Evolutionary conservation across 805 yeast species (phyloP).

Genomic region (Yarrowia alimentaria): DNA sequence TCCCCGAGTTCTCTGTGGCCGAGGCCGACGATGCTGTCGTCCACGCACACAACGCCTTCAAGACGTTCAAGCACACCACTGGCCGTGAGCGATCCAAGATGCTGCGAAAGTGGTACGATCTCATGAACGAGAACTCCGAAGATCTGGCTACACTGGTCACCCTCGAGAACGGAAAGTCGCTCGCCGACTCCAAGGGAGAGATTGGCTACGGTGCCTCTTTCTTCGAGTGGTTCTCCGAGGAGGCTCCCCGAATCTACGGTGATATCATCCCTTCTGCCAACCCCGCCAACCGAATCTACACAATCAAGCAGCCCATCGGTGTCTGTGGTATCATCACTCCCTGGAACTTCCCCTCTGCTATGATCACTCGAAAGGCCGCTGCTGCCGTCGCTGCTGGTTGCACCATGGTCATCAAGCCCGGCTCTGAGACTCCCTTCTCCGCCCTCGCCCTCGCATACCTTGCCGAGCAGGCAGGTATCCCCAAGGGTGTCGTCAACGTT

Average conservation of each 20-base stretch:
- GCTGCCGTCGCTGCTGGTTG: conserved; percentile 82
- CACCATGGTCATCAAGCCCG: conserved; percentile 74
- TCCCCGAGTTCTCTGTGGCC: conserved; percentile 55
- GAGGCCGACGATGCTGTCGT: conserved; percentile 54
- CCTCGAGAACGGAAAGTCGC: conserved; percentile 73
- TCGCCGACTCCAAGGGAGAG: conserved; percentile 71
- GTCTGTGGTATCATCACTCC: conserved; percentile 78
- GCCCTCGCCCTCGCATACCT: conserved; percentile 66
- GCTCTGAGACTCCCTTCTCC: conserved; percentile 69
- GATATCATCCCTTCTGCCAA: conserved; percentile 58
- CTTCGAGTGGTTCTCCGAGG: conserved; percentile 85
- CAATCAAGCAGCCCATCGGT: conserved; percentile 74
- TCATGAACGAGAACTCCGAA: conserved; percentile 56
- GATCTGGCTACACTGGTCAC: conserved; percentile 66
- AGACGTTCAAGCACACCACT: conserved; percentile 51
- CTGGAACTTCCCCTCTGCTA: conserved; percentile 82
- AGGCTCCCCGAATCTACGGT: conserved; percentile 69
- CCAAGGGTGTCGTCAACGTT: conserved; percentile 65
- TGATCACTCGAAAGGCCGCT: conserved; percentile 71
- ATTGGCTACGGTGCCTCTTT: conserved; percentile 65
- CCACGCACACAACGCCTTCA: conserved; percentile 55
- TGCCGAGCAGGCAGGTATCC: conserved; percentile 66
- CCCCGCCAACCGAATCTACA: conserved; percentile 49
- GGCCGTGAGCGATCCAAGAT: conserved; percentile 56
- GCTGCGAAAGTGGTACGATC: conserved; percentile 51